A percentile compares a stretch with the other conserved stretches of the same genome.
Evolutionary conservation across 129 eudicot species (phyloP).

Genomic region (Lonicera japonica): DNA sequence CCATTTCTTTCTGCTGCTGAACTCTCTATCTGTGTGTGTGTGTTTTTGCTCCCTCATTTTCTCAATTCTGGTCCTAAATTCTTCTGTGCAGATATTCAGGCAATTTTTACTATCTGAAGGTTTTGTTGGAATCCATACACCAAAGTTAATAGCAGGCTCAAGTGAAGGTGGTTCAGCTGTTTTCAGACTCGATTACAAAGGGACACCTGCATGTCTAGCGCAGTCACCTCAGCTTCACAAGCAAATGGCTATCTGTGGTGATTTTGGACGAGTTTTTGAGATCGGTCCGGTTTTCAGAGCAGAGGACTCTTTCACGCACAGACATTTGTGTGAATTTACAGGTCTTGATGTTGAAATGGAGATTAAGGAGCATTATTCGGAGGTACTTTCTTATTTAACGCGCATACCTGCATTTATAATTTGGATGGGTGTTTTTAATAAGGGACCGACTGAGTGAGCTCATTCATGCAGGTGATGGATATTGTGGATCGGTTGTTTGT

Average conservation of each 20-base stretch:
- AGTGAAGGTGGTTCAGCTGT: slow-evolving; percentile 98
- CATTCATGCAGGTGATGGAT: slow-evolving; percentile 80
- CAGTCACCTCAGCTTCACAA: slow-evolving; percentile 96
- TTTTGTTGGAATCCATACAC: slow-evolving; percentile 69
- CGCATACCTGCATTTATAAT: background rate
- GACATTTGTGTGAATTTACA: slow-evolving; percentile 86
- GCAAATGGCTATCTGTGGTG: slow-evolving; percentile 93
- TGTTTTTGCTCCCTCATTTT: background rate
- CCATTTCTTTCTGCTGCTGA: too few species aligned
- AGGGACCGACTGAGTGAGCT: slow-evolving; percentile 4
- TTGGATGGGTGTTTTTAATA: background rate
- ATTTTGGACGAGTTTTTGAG: slow-evolving; percentile 73
- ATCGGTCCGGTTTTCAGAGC: slow-evolving; percentile 96
- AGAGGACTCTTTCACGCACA: slow-evolving; percentile 81
- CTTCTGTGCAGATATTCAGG: slow-evolving; percentile 57
- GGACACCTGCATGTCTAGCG: slow-evolving; percentile 83
- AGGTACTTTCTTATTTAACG: slow-evolving; percentile 35
- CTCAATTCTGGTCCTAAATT: background rate
- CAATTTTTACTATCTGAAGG: slow-evolving; percentile 51
- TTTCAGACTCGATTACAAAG: slow-evolving; percentile 73
- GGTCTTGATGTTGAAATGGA: slow-evolving; percentile 98
- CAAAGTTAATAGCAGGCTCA: slow-evolving; percentile 76
- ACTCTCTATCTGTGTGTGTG: background rate
- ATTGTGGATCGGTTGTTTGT: slow-evolving; percentile 78
- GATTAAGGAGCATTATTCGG: slow-evolving; percentile 74